These are phyloP conservation scores for Irpex rosettiformis DNA, from an alignment of 1,284 basidiomycete species.

Conservation along the genomic window DNA sequence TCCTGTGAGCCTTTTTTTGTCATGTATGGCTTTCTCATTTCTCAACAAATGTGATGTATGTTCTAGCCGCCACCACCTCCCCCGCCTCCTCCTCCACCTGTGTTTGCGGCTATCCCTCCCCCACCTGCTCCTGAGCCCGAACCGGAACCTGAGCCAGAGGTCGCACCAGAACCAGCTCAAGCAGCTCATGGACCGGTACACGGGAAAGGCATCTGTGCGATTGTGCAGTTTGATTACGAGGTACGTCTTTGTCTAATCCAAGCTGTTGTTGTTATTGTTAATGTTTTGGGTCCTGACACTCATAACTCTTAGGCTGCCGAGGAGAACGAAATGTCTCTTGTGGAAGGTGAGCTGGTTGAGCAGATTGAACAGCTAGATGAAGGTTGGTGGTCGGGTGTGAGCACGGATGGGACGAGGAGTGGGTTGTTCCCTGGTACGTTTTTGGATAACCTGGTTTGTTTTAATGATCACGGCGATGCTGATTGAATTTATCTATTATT, in stretches of 20 bases:
- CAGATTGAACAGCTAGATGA: constrained; percentile 85
- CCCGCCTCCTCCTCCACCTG: constrained; percentile 30
- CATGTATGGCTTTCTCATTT: background rate
- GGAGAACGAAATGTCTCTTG: constrained; percentile 80
- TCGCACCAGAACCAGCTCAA: constrained; percentile 30
- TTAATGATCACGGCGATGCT: no score
- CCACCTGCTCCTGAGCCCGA: constrained; percentile 38
- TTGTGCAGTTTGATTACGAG: constrained; percentile 79
- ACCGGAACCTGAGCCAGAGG: constrained; percentile 41
- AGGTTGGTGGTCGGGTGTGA: constrained; percentile 82
- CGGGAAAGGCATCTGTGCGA: constrained; percentile 54
- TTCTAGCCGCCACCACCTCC: constrained; percentile 22
- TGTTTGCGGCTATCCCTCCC: constrained; percentile 22
- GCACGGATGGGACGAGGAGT: constrained; percentile 53
- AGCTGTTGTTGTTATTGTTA: background rate
- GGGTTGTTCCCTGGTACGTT: constrained; percentile 78
- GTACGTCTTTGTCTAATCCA: constrained; percentile 29
- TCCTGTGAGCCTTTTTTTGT: constrained; percentile 17
- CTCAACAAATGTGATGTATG: background rate
- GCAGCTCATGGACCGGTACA: constrained; percentile 25
- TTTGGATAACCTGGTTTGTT: no score
- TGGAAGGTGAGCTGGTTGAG: constrained; percentile 80
- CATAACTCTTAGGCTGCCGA: constrained; percentile 67
- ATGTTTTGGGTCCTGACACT: no score
- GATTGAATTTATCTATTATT: no score